These are phyloP conservation scores for Colletotrichum acutatum DNA, from an alignment of 2,329 filamentous ascomycete genomes.

Conservation along the genomic window DNA sequence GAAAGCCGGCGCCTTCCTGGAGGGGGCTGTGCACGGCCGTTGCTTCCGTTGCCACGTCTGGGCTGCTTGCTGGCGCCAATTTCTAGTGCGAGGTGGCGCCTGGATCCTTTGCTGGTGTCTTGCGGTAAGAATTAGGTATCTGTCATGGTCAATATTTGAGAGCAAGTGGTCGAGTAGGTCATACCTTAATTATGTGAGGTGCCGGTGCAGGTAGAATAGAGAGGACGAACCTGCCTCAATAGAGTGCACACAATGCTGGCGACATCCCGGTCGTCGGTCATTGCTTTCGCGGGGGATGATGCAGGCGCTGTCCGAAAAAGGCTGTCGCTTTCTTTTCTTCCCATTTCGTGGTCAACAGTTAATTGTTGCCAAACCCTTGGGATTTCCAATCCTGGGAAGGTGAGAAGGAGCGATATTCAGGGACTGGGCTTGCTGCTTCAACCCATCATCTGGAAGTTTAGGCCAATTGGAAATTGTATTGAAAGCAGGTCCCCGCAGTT, in stretches of 20 bases:
- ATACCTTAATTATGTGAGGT: neutral
- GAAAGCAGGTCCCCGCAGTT: constrained; percentile 12
- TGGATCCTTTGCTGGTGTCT: neutral
- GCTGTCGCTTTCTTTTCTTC: neutral
- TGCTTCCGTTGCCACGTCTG: constrained; percentile 22
- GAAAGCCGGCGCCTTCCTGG: constrained; percentile 5
- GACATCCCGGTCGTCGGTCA: neutral
- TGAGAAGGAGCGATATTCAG: neutral
- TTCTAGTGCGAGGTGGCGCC: constrained; percentile 2
- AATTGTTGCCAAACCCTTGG: neutral
- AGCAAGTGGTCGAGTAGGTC: neutral
- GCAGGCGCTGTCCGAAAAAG: neutral
- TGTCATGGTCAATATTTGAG: neutral
- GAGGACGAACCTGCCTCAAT: neutral
- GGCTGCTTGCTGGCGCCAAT: constrained; percentile 3
- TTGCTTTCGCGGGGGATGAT: neutral
- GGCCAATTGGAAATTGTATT: neutral
- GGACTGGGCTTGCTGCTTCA: neutral
- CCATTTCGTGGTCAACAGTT: neutral
- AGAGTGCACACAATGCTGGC: neutral
- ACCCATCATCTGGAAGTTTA: neutral
- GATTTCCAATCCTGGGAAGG: neutral
- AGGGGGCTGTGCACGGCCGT: constrained; percentile 29
- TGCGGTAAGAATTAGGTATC: neutral
- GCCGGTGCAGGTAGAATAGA: neutral